A percentile compares a stretch with the other conserved stretches of the same genome.
These are phyloP conservation scores for Phytophthora citricola DNA, from an alignment of 352 stramenopile genomes.

Conservation along the genomic window DNA sequence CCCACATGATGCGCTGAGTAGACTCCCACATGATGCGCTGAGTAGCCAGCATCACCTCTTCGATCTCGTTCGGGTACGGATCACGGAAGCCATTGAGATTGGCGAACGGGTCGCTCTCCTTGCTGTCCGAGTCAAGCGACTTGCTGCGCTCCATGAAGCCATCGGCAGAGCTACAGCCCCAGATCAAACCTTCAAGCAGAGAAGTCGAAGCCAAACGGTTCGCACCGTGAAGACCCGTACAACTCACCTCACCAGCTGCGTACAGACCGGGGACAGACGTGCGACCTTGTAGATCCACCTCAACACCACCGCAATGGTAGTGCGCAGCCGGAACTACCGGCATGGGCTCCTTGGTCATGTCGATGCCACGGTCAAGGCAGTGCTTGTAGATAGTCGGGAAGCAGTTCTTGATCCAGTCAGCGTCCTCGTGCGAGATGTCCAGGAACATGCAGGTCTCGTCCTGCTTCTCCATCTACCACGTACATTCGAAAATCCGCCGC, in stretches of 20 bases:
- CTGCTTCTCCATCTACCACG: slow-evolving; percentile 90
- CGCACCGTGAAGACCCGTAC: slow-evolving; percentile 94
- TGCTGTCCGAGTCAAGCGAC: slow-evolving; percentile 17
- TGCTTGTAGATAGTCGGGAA: slow-evolving; percentile 92
- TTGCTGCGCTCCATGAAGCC: slow-evolving; percentile 53
- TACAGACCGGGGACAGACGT: slow-evolving; percentile 89
- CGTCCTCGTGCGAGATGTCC: slow-evolving; percentile 92
- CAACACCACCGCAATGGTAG: slow-evolving; percentile 94
- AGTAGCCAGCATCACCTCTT: slow-evolving; percentile 66
- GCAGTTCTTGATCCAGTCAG: slow-evolving; percentile 82
- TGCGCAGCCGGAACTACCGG: slow-evolving; percentile 93
- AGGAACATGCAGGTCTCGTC: slow-evolving; percentile 89
- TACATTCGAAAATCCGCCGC: too few relatives aligned
- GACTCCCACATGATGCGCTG: slow-evolving; percentile 95
- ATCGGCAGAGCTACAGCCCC: slow-evolving; percentile 90
- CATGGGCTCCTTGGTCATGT: slow-evolving; percentile 92
- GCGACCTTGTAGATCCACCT: slow-evolving; percentile 88
- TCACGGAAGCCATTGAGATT: slow-evolving; percentile 49
- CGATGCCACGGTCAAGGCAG: slow-evolving; percentile 80
- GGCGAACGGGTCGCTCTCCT: slow-evolving; percentile 48
- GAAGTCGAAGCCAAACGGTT: slow-evolving; percentile 95
- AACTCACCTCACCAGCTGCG: slow-evolving; percentile 93
- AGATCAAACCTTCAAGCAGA: slow-evolving; percentile 94
- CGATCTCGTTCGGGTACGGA: slow-evolving; percentile 56
- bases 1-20: too few relatives aligned